These are phyloP conservation scores for Gossypium aridum DNA, from an alignment of 441 rosid species.

Conservation along the genomic window DNA sequence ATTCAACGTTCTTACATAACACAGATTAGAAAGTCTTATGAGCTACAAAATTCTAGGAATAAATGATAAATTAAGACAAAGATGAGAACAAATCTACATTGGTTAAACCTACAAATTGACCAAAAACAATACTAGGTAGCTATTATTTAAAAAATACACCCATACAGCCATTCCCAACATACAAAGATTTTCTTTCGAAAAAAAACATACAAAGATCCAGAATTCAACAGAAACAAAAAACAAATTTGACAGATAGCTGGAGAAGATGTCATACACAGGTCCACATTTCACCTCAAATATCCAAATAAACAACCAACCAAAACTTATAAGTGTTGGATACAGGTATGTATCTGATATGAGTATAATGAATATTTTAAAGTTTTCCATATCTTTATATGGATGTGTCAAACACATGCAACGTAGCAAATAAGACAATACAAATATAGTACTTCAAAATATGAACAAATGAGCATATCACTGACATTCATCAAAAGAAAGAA, in stretches of 20 bases:
- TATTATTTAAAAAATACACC: background rate
- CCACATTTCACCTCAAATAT: slow-evolving; percentile 12
- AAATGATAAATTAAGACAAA: background rate
- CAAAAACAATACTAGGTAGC: background rate
- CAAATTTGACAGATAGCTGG: slow-evolving; percentile 14
- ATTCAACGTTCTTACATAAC: background rate
- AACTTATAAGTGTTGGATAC: background rate
- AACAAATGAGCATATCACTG: slow-evolving; percentile 16
- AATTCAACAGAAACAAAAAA: background rate
- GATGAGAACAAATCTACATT: slow-evolving; percentile 15
- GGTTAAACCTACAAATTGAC: slow-evolving; percentile 2
- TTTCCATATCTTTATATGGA: too few species aligned
- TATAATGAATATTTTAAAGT: too few species aligned
- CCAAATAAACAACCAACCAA: slow-evolving; percentile 8
- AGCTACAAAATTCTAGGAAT: slow-evolving; percentile 5
- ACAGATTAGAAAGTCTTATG: slow-evolving; percentile 14
- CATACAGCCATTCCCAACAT: background rate
- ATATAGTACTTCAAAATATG: slow-evolving; percentile 20
- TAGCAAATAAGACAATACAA: slow-evolving; percentile 18
- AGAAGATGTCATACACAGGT: slow-evolving; percentile 12
- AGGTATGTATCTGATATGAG: too few species aligned
- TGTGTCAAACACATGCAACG: background rate
- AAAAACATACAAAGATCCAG: background rate
- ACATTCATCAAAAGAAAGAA: background rate
- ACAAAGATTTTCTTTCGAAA: background rate